Evolutionary conservation across 371 early-diverging fungal species (phyloP).

Genomic region (Homolaphlyctis polyrhiza): DNA sequence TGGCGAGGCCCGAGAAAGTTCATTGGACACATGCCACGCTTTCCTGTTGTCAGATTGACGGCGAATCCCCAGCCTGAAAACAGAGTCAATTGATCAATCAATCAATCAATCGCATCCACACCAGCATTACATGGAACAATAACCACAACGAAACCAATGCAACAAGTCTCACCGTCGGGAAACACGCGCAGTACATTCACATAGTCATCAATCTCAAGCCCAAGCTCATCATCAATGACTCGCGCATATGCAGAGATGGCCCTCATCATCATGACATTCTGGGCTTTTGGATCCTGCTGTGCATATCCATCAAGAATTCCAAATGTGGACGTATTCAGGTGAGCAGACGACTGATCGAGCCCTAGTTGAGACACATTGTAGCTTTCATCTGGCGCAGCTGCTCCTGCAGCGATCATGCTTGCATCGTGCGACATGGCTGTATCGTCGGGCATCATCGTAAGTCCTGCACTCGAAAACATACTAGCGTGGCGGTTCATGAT

Average conservation of each 20-base stretch:
- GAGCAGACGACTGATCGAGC: too few relatives aligned
- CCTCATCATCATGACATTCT: neutral
- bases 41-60: neutral
- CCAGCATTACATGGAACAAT: too few relatives aligned
- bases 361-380: too few relatives aligned
- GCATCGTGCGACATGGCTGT: too few relatives aligned
- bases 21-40: constrained; percentile 3
- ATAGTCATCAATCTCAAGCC: neutral
- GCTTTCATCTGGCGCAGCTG: too few relatives aligned
- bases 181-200: neutral
- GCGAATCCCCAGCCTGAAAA: constrained; percentile 1
- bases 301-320: too few relatives aligned
- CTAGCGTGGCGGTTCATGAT: constrained; percentile 3
- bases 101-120: too few relatives aligned
- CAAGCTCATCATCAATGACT: neutral
- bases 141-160: too few relatives aligned
- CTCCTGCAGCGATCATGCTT: too few relatives aligned
- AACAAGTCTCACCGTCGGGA: constrained; percentile 4
- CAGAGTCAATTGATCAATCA: neutral
- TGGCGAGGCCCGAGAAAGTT: constrained; percentile 2
- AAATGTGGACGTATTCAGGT: too few relatives aligned
- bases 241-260: neutral
- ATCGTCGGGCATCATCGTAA: too few relatives aligned
- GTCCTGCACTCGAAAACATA: neutral
- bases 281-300: too few relatives aligned